phyloP scores from a whole-genome alignment of 345 rosid species.

The Citrus cavaleriei region DNA sequence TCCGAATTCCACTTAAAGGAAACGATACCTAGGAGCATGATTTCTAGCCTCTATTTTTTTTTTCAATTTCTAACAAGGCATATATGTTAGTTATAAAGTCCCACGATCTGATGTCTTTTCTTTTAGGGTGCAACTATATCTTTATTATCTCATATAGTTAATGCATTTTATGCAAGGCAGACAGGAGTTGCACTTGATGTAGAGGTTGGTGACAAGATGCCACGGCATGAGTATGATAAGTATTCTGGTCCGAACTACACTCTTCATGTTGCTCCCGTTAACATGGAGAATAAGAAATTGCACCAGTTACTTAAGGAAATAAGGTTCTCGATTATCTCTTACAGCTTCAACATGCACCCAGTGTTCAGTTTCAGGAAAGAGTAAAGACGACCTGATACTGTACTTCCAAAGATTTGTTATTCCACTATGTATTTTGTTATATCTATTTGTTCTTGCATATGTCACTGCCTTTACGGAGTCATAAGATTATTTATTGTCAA shows the following conservation, averaged over 20 bases:
- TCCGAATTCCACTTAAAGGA: background rate
- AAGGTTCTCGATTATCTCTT: slow-evolving; percentile 82
- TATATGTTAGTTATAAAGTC: background rate
- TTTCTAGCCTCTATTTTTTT: background rate
- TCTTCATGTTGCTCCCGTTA: slow-evolving; percentile 68
- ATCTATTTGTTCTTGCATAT: background rate
- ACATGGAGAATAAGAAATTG: slow-evolving; percentile 67
- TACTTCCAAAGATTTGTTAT: slow-evolving; percentile 60
- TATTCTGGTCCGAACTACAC: slow-evolving; percentile 59
- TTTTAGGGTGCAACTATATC: background rate
- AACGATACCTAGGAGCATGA: background rate
- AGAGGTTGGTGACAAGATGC: slow-evolving; percentile 65
- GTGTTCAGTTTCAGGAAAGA: slow-evolving; percentile 86
- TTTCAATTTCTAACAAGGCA: no score
- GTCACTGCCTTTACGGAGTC: background rate
- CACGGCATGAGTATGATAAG: slow-evolving; percentile 57
- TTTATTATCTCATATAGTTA: background rate
- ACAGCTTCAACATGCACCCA: slow-evolving; percentile 92
- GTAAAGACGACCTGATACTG: slow-evolving; percentile 81
- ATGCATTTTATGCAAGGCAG: slow-evolving; percentile 26
- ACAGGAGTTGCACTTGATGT: slow-evolving; percentile 65
- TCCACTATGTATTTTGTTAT: background rate
- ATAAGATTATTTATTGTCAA: background rate
- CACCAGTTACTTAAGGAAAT: slow-evolving; percentile 73
- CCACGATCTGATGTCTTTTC: background rate